Conservation (phyloP, 106 monocot genomes). For the Dendrobium huoshanense region DNA sequence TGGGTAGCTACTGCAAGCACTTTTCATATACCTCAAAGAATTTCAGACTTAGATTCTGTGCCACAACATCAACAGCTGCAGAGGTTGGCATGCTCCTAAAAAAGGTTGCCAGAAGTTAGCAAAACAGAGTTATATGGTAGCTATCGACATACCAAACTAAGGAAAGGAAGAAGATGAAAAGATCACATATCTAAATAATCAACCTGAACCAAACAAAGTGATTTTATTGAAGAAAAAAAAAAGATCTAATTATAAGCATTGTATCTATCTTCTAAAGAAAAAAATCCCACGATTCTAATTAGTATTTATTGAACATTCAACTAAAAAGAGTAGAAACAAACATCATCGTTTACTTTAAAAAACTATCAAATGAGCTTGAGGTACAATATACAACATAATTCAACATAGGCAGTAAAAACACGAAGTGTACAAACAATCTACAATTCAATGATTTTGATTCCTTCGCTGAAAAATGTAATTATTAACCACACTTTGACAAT, state of each 20-base stretch:
- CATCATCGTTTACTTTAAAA: too few species aligned
- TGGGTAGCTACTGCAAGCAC: background rate
- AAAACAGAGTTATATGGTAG: background rate
- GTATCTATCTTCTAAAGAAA: too few species aligned
- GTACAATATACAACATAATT: too few species aligned
- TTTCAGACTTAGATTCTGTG: conserved; percentile 54
- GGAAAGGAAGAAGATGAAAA: background rate
- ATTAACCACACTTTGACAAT: too few species aligned
- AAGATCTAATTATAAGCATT: background rate
- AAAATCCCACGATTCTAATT: too few species aligned
- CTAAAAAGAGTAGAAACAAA: too few species aligned
- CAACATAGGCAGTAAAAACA: too few species aligned
- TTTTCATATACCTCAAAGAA: conserved; percentile 52
- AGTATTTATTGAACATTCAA: too few species aligned
- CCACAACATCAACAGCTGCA: conserved; percentile 77
- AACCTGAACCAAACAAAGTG: background rate
- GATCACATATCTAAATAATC: background rate
- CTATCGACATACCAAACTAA: background rate
- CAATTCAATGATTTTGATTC: too few species aligned
- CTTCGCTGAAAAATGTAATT: too few species aligned
- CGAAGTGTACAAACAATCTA: too few species aligned
- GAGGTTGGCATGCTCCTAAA: conserved; percentile 85
- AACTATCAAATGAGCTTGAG: too few species aligned
- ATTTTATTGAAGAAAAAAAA: background rate
- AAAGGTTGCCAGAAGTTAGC: background rate